Evolutionary conservation across 1,139 yeast genomes (phyloP).

Genomic region (Candida sp.): DNA sequence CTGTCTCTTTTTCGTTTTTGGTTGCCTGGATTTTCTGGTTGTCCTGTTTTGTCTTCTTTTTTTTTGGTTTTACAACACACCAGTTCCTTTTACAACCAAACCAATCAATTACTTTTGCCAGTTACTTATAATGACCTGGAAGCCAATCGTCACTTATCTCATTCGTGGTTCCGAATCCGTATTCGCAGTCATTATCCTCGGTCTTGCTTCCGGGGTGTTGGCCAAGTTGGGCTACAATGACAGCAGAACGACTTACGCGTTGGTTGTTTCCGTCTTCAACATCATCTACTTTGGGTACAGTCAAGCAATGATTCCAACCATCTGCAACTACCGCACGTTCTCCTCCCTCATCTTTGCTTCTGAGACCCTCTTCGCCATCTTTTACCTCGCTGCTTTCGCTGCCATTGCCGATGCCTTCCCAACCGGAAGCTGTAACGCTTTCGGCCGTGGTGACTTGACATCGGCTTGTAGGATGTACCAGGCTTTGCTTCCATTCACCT

Average conservation of each 20-base stretch:
- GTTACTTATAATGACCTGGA: background rate
- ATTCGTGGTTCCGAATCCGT: conserved; percentile 22
- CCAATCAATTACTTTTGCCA: background rate
- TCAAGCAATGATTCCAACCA: conserved; percentile 16
- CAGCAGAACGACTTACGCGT: conserved; percentile 21
- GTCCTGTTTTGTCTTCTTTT: background rate
- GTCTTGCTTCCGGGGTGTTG: conserved; percentile 28
- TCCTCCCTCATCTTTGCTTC: conserved; percentile 19
- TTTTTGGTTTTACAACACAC: background rate
- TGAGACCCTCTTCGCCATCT: conserved; percentile 27
- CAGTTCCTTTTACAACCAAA: background rate
- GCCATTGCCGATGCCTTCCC: conserved; percentile 29
- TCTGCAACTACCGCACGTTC: conserved; percentile 14
- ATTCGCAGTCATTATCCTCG: conserved; percentile 27
- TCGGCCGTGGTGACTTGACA: background rate
- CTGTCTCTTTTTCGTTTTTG: background rate
- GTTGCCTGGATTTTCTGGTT: background rate
- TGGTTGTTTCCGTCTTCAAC: conserved; percentile 26
- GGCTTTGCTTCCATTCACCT: conserved; percentile 33
- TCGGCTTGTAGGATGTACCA: conserved; percentile 27
- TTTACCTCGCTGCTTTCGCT: conserved; percentile 31
- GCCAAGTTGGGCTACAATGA: conserved; percentile 9
- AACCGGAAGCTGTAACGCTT: conserved; percentile 18
- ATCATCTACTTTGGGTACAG: conserved; percentile 27
- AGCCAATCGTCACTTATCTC: conserved; percentile 8